A percentile compares a stretch with the other conserved stretches of the same genome.
These are phyloP conservation scores for Eucalyptus melliodora DNA, from an alignment of 345 rosid species.

Conservation along the genomic window DNA sequence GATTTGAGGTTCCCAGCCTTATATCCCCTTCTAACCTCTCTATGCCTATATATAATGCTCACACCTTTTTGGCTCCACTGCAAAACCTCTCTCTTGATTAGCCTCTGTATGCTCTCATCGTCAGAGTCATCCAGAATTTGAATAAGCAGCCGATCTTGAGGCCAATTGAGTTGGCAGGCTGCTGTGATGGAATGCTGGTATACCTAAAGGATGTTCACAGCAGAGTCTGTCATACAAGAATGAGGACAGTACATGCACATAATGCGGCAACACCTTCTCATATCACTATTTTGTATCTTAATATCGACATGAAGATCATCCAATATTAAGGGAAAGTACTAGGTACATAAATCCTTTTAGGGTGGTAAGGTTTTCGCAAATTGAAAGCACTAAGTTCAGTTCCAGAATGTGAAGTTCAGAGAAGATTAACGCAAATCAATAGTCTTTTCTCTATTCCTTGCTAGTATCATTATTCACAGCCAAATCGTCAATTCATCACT, in stretches of 20 bases:
- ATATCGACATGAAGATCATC: not conserved
- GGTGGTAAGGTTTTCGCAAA: not conserved
- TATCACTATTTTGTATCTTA: not conserved
- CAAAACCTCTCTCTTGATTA: conserved; percentile 3
- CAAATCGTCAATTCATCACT: not conserved
- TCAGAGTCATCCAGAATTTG: conserved; percentile 13
- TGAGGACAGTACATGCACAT: not conserved
- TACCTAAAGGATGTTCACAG: not conserved
- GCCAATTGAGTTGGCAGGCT: conserved; percentile 9
- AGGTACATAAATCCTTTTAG: not conserved
- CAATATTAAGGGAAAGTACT: not conserved
- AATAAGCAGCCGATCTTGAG: conserved; percentile 1
- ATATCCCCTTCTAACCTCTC: conserved; percentile 3
- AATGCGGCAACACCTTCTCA: not conserved
- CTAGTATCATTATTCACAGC: not conserved
- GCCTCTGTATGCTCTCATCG: not conserved
- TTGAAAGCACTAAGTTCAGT: not conserved
- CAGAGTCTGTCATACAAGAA: not conserved
- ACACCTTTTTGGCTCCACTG: not conserved
- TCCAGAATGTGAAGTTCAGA: not conserved
- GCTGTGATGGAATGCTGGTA: conserved; percentile 8
- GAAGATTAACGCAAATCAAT: not conserved
- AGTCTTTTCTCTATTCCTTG: not conserved
- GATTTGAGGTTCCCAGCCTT: conserved; percentile 18
- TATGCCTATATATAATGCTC: conserved; percentile 3